These are phyloP conservation scores for Pseudevernia furfuracea DNA, from an alignment of 495 filamentous ascomycete genomes.

Conservation along the genomic window DNA sequence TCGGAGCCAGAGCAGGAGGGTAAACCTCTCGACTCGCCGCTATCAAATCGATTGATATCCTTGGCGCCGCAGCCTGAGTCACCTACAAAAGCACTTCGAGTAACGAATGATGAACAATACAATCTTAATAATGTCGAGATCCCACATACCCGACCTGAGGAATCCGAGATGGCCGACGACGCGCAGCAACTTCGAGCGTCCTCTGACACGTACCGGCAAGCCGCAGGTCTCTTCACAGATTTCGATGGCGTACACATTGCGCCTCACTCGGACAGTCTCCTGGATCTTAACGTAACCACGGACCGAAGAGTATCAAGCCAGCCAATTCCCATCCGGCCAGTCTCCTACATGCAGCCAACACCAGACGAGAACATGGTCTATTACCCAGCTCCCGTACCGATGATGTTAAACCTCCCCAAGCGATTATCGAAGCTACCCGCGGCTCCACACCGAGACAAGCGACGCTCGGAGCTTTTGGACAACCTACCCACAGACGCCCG, in stretches of 20 bases:
- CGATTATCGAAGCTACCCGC: slow-evolving; percentile 70
- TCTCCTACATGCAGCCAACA: slow-evolving; percentile 51
- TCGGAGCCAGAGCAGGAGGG: slow-evolving; percentile 44
- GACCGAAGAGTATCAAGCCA: slow-evolving; percentile 26
- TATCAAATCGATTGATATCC: slow-evolving; percentile 23
- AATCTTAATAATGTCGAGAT: slow-evolving; percentile 15
- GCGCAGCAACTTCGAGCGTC: slow-evolving; percentile 18
- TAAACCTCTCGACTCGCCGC: slow-evolving; percentile 35
- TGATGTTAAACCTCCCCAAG: slow-evolving; percentile 86
- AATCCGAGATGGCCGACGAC: slow-evolving; percentile 17
- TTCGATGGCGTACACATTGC: slow-evolving; percentile 91
- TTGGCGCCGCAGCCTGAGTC: slow-evolving; percentile 17
- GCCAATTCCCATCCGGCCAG: slow-evolving; percentile 20
- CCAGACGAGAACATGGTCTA: slow-evolving; percentile 75
- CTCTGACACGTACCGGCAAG: slow-evolving; percentile 61
- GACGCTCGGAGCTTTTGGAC: slow-evolving; percentile 56
- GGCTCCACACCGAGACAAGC: slow-evolving; percentile 53
- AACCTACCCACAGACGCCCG: slow-evolving; percentile 43
- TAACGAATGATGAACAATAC: slow-evolving; percentile 20
- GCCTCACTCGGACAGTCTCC: slow-evolving; percentile 30
- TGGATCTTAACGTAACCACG: slow-evolving; percentile 30
- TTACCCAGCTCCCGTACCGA: slow-evolving; percentile 91
- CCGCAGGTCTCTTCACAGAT: slow-evolving; percentile 66
- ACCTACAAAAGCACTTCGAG: slow-evolving; percentile 13
- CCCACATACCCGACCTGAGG: slow-evolving; percentile 15